phyloP scores from a whole-genome alignment of 2,329 filamentous ascomycete genomes.

The Fusarium sterilihyphosum region DNA sequence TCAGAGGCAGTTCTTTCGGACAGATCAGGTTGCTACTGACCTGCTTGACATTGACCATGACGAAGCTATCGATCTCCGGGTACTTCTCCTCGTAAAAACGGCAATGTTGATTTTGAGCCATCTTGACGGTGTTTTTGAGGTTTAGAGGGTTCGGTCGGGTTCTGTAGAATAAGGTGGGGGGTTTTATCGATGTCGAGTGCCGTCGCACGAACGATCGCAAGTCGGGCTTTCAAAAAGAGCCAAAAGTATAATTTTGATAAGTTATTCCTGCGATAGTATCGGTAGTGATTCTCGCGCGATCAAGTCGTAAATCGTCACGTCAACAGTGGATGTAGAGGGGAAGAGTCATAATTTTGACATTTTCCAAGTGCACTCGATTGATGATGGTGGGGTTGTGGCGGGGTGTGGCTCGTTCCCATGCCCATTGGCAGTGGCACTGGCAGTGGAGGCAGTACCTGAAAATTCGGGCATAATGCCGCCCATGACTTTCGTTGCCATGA shows the following conservation, averaged over 20 bases:
- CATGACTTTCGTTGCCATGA: constrained; percentile 25
- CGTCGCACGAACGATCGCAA: constrained; percentile 39
- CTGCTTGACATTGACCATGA: constrained; percentile 99
- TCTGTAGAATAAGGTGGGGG: constrained; percentile 46
- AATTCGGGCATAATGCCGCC: constrained; percentile 44
- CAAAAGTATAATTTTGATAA: constrained; percentile 12
- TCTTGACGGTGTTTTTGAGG: constrained; percentile 65
- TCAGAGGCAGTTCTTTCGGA: constrained; percentile 31
- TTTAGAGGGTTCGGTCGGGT: constrained; percentile 38
- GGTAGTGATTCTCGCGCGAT: constrained; percentile 28
- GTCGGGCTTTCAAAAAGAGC: constrained; percentile 26
- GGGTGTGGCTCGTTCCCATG: constrained; percentile 47
- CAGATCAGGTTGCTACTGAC: constrained; percentile 57
- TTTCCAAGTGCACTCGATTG: constrained; percentile 46
- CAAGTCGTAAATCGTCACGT: constrained; percentile 40
- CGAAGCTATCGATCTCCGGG: constrained; percentile 95
- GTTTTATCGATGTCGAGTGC: constrained; percentile 38
- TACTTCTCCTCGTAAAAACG: constrained; percentile 98
- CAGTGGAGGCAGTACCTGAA: constrained; percentile 41
- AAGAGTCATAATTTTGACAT: constrained; percentile 58
- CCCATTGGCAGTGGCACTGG: background rate
- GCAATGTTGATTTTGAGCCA: constrained; percentile 91
- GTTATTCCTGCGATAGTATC: background rate
- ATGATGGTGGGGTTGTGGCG: constrained; percentile 54
- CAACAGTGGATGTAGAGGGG: constrained; percentile 38